Evolutionary conservation across 148 eudicot genomes (phyloP).

Genomic region (Agrostemma githago): DNA sequence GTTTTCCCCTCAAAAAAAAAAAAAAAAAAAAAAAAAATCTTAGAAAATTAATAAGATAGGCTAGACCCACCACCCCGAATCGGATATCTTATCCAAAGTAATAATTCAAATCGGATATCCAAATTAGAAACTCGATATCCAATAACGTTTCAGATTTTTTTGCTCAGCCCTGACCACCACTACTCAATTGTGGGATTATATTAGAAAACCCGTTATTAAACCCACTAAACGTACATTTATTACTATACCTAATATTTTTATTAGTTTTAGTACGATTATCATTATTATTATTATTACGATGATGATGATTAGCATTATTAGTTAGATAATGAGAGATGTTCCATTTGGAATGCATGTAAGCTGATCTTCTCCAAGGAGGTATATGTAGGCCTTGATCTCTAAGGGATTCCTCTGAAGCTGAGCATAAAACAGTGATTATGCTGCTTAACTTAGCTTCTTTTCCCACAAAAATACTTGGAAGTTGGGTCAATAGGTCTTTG

Average conservation of each 20-base stretch:
- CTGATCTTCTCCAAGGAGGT: conserved; percentile 64
- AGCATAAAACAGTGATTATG: conserved; percentile 34
- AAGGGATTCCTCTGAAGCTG: conserved; percentile 50
- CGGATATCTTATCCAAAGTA: no score
- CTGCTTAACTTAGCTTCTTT: conserved; percentile 34
- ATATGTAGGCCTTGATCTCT: conserved; percentile 51
- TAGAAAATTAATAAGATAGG: conserved; percentile 35
- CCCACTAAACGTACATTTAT: no score
- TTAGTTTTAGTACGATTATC: no score
- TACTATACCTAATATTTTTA: no score
- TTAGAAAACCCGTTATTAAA: no score
- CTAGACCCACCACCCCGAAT: conserved; percentile 14
- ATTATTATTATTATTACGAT: no score
- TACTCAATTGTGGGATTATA: conserved; percentile 4
- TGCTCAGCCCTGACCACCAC: neutral
- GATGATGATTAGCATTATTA: neutral
- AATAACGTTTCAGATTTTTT: no score
- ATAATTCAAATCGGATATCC: no score
- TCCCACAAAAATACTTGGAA: conserved; percentile 56
- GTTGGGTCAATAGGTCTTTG: conserved; percentile 30
- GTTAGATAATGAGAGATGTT: conserved; percentile 9
- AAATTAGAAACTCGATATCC: no score
- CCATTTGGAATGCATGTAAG: conserved; percentile 66
- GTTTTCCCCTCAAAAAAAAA: no score
- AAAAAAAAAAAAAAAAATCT: no score